phyloP scores from a whole-genome alignment of 805 yeast species.

The Pichia manshurica region DNA sequence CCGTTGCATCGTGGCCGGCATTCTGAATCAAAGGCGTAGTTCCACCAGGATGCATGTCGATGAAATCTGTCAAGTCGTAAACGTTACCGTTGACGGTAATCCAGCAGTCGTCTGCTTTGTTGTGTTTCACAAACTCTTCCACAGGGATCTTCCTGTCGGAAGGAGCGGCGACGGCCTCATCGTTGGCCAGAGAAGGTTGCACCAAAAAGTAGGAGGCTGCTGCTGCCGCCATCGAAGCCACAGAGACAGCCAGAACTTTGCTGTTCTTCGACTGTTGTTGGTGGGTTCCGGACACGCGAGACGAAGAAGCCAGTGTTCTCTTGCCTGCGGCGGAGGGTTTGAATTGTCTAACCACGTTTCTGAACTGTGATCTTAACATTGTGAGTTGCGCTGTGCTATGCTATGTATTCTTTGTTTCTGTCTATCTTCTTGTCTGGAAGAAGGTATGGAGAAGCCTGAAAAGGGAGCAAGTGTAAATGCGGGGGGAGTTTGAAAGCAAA shows the following conservation, averaged over 20 bases:
- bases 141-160: constrained; percentile 22
- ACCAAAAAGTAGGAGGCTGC: constrained; percentile 2
- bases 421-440: not conserved
- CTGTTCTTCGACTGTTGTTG: not conserved
- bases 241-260: not conserved
- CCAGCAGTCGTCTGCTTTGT: constrained; percentile 68
- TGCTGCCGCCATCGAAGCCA: constrained; percentile 9
- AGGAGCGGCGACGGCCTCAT: constrained; percentile 2
- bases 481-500: not conserved
- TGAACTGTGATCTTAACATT: constrained; percentile 12
- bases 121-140: constrained; percentile 45
- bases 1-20: constrained; percentile 52
- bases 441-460: not conserved
- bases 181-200: constrained; percentile 7
- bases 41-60: constrained; percentile 48
- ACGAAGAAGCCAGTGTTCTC: constrained; percentile 1
- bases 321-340: not conserved
- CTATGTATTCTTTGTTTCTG: not conserved
- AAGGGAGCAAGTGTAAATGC: too few relatives aligned
- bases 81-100: constrained; percentile 76
- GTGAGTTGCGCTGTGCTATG: not conserved
- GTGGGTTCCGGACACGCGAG: not conserved
- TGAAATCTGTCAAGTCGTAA: constrained; percentile 63
- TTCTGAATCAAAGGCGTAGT: constrained; percentile 35
- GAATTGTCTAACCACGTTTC: constrained; percentile 1